Evolutionary conservation across 352 stramenopile species (phyloP).

Genomic region (Phytophthora meadii): DNA sequence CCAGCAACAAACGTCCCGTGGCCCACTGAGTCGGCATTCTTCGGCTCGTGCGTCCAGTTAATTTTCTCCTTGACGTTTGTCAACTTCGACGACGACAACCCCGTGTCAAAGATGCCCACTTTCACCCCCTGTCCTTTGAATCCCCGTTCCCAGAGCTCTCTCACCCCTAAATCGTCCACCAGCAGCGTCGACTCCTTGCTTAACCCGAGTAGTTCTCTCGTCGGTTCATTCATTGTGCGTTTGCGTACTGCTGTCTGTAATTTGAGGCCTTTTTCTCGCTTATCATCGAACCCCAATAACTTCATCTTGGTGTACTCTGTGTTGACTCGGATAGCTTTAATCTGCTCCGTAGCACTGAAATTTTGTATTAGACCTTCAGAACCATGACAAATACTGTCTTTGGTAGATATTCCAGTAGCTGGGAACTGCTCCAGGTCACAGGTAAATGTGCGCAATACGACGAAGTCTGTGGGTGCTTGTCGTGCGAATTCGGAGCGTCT

Average conservation of each 20-base stretch:
- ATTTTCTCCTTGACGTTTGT: slow-evolving; percentile 78
- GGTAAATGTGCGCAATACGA: slow-evolving; percentile 56
- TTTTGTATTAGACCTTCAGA: slow-evolving; percentile 33
- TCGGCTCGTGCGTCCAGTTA: slow-evolving; percentile 90
- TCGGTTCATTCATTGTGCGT: slow-evolving; percentile 20
- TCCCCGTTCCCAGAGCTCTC: slow-evolving; percentile 62
- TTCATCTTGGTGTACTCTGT: slow-evolving; percentile 51
- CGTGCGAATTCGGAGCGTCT: slow-evolving; percentile 35
- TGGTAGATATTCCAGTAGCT: background rate
- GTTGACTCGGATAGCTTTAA: slow-evolving; percentile 59
- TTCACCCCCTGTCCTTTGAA: slow-evolving; percentile 81
- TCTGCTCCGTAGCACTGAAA: slow-evolving; percentile 13
- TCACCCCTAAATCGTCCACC: slow-evolving; percentile 60
- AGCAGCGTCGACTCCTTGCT: slow-evolving; percentile 44
- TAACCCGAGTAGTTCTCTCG: slow-evolving; percentile 24
- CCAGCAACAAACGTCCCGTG: slow-evolving; percentile 90
- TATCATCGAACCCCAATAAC: slow-evolving; percentile 31
- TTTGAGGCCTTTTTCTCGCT: slow-evolving; percentile 10
- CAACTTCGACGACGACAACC: slow-evolving; percentile 57
- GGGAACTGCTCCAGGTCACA: slow-evolving; percentile 29
- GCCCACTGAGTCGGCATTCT: slow-evolving; percentile 73
- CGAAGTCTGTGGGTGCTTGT: slow-evolving; percentile 68
- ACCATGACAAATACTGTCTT: slow-evolving; percentile 25
- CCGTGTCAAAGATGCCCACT: slow-evolving; percentile 89
- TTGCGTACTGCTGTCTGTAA: slow-evolving; percentile 28